Base-by-base conservation (phyloP, 1,284 basidiomycete genomes). In the Irpex sp. region DNA sequence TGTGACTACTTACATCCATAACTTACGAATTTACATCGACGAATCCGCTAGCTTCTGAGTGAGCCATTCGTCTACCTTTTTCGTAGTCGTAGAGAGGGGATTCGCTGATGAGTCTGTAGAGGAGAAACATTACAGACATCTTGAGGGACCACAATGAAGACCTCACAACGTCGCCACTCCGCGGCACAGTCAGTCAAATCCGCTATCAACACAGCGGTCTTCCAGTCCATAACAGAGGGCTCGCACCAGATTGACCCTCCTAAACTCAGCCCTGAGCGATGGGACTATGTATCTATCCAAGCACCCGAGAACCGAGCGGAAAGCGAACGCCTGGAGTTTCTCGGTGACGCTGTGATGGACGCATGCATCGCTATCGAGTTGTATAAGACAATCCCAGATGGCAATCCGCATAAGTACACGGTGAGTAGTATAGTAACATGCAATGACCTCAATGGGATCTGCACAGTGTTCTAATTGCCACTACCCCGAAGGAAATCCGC, bases 291-390 rank as follows among this genome's bases (percentile, higher is more conserved):
- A 15, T 62, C 58, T 36, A 58, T 62, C 43, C 57, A 55, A 19
- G 55, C 64, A 4, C 58, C 59, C 1, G 58, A 65, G 9, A 57
- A 68, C 4, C 43, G 31, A 6, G 62, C 37, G 3, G 70, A 72
- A 65, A 73, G 72, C 62, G 74, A 76, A 57, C 71, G 74, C 17
- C 67, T 75, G 26, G 75, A 76, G 64, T 76, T 74, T 61, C 61
- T 76, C 15, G 75, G 75, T 5, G 75, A 76, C 61, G 70, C 72
- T 21, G 63, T 75, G 21, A 73, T 76, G 70, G 72, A 76, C 65
- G 70, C 73, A 57, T 72, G 71, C 49, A 65, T 76, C 31, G 72
- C 68, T 21, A 68, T 69, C 17, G 68, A 71, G 57, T 63, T 76
- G 15, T 73, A 71, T 62, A 66, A 65, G 9, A 68, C 68, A 35